Evolutionary conservation across 371 early-diverging fungal species (phyloP), one percentile per base, ranked within the genome.

Genomic region (Syncephalastrum monosporum): DNA sequence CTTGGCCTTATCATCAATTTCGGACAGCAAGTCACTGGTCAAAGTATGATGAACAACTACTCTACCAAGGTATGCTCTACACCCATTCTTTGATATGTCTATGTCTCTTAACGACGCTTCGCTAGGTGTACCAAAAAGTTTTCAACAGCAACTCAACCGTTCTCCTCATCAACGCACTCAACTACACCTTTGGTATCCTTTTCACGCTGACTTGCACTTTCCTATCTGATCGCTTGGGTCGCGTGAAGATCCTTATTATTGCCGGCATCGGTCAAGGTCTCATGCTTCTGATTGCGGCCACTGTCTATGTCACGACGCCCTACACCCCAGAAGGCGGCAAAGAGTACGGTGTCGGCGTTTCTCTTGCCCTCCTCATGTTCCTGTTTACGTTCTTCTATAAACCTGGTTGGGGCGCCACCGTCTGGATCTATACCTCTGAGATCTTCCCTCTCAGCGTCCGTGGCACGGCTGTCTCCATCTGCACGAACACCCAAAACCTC

Each of bases 351-450:
- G 64, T 68, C 16, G 68, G 68, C 29, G 49, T 55, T 33, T 63
- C 64, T 1, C 45, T 64, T n/a, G 64, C 60, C 4, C 33, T 64
- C 14, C 60, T 60, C 50, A 56, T 68, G 60, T 68, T 68, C 60
- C 25, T 68, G 42, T 68, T 68, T 44, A 68, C 64, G 13, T 64
- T 64, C 47, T 63, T 64, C 19, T 68, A 68, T 45, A 68, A 68
- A 46, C 68, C 68, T 19, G 59, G 91, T 27, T 93, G 92, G 93
- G 94, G 94, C 15, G 93, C 94, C 43, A 80, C 90, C 53, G 90
- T 86, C 38, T 95, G 94, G 95, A 88, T 90, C 63, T 91, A 91
- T 71, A 91, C 92, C 33, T 81, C 91, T 17, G 95, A 95, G 64
- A 89, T 90, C 64, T 89, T 82, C 74, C 89, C 91, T 14, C 74